phyloP scores from a whole-genome alignment of 768 basidiomycete genomes.

The Symmetrospora coprosmae region DNA sequence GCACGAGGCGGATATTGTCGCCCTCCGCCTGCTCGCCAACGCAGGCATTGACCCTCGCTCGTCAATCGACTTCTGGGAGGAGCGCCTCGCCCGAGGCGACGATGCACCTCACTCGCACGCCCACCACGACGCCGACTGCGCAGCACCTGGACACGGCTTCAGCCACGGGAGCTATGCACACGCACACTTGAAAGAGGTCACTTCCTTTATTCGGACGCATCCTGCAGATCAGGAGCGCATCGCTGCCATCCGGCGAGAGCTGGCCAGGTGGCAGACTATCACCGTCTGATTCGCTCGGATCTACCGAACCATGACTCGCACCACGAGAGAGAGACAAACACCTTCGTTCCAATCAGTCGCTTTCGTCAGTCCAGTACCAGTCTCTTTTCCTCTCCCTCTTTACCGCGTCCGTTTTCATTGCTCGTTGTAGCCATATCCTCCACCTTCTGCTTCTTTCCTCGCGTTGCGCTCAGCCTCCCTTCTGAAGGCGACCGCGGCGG shows the following conservation, averaged over 20 bases:
- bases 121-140: neutral
- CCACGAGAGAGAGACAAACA: no score
- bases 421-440: neutral
- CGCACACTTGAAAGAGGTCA: conserved; percentile 43
- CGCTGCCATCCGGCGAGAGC: conserved; percentile 50
- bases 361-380: no score
- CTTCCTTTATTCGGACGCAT: conserved; percentile 42
- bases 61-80: conserved; percentile 72
- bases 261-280: conserved; percentile 46
- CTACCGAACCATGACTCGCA: no score
- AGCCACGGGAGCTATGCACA: no score
- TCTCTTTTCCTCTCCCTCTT: neutral
- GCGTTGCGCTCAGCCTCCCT: no score
- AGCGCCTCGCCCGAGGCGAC: conserved; percentile 33
- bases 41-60: conserved; percentile 76
- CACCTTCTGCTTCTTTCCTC: no score
- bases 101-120: conserved; percentile 23
- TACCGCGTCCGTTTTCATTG: neutral
- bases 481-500: no score
- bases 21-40: conserved; percentile 55
- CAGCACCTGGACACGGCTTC: conserved; percentile 27
- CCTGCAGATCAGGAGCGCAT: conserved; percentile 56
- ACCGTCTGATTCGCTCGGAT: neutral
- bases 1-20: conserved; percentile 48
- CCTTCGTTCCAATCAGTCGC: neutral